Evolutionary conservation across 768 basidiomycete species (phyloP).

Genomic region (Termitomyces heimii): DNA sequence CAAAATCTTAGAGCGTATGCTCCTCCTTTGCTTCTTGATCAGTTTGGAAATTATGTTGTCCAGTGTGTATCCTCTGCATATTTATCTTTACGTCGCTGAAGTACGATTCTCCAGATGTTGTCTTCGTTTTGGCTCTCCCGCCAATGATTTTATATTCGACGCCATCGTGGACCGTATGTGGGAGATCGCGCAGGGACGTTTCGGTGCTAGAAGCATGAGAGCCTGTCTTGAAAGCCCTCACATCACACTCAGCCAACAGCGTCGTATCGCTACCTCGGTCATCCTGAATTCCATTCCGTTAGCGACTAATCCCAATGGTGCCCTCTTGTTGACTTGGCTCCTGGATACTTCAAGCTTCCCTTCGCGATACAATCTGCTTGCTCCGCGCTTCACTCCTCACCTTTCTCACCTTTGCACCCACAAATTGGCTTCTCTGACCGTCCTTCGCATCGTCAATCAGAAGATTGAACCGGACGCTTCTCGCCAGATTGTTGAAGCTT

Average conservation of each 20-base stretch:
- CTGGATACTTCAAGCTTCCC: constrained; percentile 93
- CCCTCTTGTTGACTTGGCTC: constrained; percentile 92
- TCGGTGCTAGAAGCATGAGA: constrained; percentile 96
- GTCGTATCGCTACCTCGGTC: constrained; percentile 90
- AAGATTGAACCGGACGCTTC: constrained; percentile 90
- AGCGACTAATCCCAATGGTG: constrained; percentile 97
- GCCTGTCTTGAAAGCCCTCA: constrained; percentile 92
- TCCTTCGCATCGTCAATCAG: constrained; percentile 95
- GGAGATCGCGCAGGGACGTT: constrained; percentile 97
- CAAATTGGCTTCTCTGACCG: constrained; percentile 92
- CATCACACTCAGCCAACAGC: constrained; percentile 85
- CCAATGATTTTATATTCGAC: constrained; percentile 95
- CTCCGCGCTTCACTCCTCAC: constrained; percentile 95
- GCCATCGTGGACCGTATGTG: constrained; percentile 97
- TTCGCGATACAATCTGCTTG: constrained; percentile 90
- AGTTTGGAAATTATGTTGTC: constrained; percentile 90
- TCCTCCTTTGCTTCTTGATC: constrained; percentile 90
- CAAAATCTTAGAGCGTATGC: constrained; percentile 87
- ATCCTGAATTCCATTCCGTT: constrained; percentile 97
- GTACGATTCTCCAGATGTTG: constrained; percentile 56
- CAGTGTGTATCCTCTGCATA: constrained; percentile 51
- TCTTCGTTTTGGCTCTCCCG: constrained; percentile 83
- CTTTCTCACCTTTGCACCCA: constrained; percentile 96
- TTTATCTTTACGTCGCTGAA: neutral
- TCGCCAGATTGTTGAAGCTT: constrained; percentile 75